Base-by-base conservation (phyloP, 345 rosid species). In the Camelina hispida region DNA sequence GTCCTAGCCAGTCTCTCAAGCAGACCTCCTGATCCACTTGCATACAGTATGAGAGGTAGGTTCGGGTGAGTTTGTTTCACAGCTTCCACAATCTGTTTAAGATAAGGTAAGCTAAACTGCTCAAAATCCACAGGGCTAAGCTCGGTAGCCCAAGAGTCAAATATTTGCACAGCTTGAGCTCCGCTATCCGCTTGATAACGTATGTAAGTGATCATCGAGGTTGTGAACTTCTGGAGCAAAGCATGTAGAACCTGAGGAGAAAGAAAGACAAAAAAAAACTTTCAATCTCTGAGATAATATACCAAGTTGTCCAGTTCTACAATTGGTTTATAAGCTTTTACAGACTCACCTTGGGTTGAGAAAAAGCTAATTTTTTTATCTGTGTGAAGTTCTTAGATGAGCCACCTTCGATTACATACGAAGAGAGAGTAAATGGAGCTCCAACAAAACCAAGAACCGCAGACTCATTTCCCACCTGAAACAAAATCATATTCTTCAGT, bases 111-210 rank as follows among this genome's bases (percentile, higher is more conserved):
- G 64, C 98, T 95, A 79, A 92, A 93, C 81, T 83, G 87, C 69
- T 95, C 98, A 69, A 92, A 93, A 79, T 93, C 99, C 25, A 89
- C 90, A 4, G 98, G 99, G 68, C 99, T 92, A 42, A 95, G 96
- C 81, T 93, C 98, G 0, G 98, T 92, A 44, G 98, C 98, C 99
- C 99, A 92, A 30, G 99, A 95, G 66, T 92, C 99, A 47, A 92
- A 95, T 56, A 95, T 90, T 58, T 95, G 98, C 46, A 95, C 99
- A n/a, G 94, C 94, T 83, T 95, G 99, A 71, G 98, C 98, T 68
- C 98, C 98, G 14, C 65, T 85, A 76, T 87, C 87, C 0, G 97
- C 94, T 84, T 92, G 97, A 78, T 88, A 95, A 46, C 88, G 84
- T 48, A 95, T 69, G 81, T 95, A 92, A 11, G 81, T 90, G 18